These are phyloP conservation scores for Fusarium robinianum DNA, from an alignment of 2,329 filamentous ascomycete genomes.

Conservation along the genomic window DNA sequence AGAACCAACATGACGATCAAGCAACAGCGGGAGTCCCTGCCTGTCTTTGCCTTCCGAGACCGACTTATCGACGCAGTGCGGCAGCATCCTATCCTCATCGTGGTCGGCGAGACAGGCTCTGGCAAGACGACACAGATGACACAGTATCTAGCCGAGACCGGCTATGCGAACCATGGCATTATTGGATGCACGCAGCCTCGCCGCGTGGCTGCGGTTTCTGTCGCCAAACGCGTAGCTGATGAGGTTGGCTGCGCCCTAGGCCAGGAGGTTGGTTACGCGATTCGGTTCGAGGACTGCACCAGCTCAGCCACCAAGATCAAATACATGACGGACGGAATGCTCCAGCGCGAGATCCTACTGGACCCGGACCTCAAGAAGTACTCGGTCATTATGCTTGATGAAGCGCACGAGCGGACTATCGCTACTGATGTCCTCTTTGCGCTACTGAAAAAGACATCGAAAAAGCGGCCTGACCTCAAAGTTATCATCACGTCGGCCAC, in stretches of 20 bases:
- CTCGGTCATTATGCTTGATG: constrained; percentile 91
- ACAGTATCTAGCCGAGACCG: constrained; percentile 15
- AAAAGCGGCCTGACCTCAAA: constrained; percentile 80
- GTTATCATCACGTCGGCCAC: constrained; percentile 98
- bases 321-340: constrained; percentile 98
- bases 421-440: constrained; percentile 99
- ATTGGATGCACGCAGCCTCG: constrained; percentile 94
- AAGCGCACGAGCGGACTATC: constrained; percentile 95
- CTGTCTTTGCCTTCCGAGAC: constrained; percentile 85
- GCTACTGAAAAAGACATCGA: constrained; percentile 91
- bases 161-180: constrained; percentile 73
- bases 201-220: constrained; percentile 87
- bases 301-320: constrained; percentile 85
- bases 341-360: constrained; percentile 86
- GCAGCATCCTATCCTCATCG: constrained; percentile 81
- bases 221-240: constrained; percentile 86
- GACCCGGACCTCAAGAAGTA: constrained; percentile 90
- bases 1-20: constrained; percentile 92
- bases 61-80: constrained; percentile 86
- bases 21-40: constrained; percentile 86
- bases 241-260: constrained; percentile 87
- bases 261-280: constrained; percentile 89
- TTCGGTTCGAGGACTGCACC: constrained; percentile 88
- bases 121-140: constrained; percentile 29
- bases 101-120: constrained; percentile 19